phyloP scores from a whole-genome alignment of 2,329 filamentous ascomycete species.

The Phaeosphaeriaceae sp. region DNA sequence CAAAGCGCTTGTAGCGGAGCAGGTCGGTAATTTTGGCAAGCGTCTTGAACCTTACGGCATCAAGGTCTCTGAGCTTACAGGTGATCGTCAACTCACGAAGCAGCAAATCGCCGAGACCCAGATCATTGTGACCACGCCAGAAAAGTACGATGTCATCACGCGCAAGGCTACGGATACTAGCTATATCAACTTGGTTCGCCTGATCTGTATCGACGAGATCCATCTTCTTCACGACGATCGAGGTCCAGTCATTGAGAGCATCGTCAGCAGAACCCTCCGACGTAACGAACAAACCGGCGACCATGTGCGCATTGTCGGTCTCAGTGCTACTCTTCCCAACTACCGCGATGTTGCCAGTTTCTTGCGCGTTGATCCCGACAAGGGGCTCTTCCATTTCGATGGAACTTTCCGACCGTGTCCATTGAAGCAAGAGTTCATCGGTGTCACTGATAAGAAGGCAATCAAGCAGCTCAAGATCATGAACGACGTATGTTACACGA shows the following conservation, averaged over 20 bases:
- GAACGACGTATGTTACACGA: constrained; percentile 98
- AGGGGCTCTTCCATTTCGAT: constrained; percentile 95
- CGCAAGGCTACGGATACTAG: constrained; percentile 96
- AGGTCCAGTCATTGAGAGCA: constrained; percentile 95
- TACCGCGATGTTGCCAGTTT: constrained; percentile 97
- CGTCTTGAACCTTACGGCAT: constrained; percentile 90
- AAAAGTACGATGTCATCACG: constrained; percentile 99
- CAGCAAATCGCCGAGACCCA: constrained; percentile 98
- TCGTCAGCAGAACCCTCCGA: constrained; percentile 91
- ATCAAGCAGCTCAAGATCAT: constrained; percentile 99
- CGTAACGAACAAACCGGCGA: constrained; percentile 94
- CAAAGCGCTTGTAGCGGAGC: constrained; percentile 95
- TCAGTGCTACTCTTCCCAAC: constrained; percentile 95
- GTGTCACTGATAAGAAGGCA: constrained; percentile 95
- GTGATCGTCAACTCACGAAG: constrained; percentile 97
- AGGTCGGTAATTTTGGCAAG: constrained; percentile 96
- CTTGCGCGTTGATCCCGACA: constrained; percentile 83
- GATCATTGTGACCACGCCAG: constrained; percentile 96
- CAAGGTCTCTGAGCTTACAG: constrained; percentile 91
- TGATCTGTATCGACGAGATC: constrained; percentile 98
- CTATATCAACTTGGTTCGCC: constrained; percentile 94
- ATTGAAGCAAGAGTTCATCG: constrained; percentile 94
- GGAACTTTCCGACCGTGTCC: constrained; percentile 93
- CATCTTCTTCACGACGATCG: constrained; percentile 97
- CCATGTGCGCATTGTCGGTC: constrained; percentile 85